Evolutionary conservation across 345 rosid species (phyloP).

Genomic region (Syzygium grande): DNA sequence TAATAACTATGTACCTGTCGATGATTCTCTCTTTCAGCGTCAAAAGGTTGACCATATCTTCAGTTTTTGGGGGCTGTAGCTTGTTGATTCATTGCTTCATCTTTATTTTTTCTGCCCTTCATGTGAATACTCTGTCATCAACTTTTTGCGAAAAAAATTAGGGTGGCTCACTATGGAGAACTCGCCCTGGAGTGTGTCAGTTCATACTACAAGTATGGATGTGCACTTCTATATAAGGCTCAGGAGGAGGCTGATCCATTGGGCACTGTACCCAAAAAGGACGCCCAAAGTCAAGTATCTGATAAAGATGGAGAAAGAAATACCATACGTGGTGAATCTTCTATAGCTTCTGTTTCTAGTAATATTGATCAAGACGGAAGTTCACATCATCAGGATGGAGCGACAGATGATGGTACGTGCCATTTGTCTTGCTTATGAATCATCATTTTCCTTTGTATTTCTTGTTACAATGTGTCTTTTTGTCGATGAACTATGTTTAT

Average conservation of each 20-base stretch:
- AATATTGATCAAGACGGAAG: slow-evolving; percentile 37
- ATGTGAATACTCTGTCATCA: background rate
- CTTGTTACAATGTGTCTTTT: background rate
- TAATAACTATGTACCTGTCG: background rate
- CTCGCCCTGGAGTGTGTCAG: slow-evolving; percentile 59
- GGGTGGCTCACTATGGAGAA: slow-evolving; percentile 75
- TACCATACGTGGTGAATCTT: slow-evolving; percentile 33
- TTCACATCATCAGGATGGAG: slow-evolving; percentile 40
- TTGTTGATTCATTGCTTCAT: background rate
- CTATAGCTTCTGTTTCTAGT: slow-evolving; percentile 37
- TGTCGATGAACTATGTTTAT: background rate
- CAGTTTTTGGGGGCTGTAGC: background rate
- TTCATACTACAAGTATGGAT: slow-evolving; percentile 76
- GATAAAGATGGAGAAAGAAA: slow-evolving; percentile 41
- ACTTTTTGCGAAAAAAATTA: background rate
- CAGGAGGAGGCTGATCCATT: slow-evolving; percentile 92
- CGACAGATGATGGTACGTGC: slow-evolving; percentile 29
- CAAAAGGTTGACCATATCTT: background rate
- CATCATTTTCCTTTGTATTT: background rate
- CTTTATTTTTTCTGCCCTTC: background rate
- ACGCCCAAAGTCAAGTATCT: slow-evolving; percentile 25
- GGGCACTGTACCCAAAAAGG: slow-evolving; percentile 68
- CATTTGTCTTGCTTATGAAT: background rate
- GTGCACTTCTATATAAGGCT: slow-evolving; percentile 73
- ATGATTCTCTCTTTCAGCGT: background rate